Base-by-base conservation (phyloP, 1,139 yeast genomes). In the Pichia cactophila region DNA sequence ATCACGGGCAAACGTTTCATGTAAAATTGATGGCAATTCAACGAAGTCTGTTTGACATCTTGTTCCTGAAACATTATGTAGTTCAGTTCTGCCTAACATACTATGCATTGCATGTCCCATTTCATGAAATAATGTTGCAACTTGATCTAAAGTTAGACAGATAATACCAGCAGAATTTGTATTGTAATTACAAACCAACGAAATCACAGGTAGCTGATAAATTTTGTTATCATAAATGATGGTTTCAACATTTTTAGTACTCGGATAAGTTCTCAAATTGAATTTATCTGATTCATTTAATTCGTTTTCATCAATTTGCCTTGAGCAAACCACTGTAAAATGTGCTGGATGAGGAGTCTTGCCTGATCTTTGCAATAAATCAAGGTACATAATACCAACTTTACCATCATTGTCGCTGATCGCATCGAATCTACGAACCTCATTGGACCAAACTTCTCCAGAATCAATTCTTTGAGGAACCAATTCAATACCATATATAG, bases 41-140 rank as follows among this genome's bases (percentile, higher is more conserved):
- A 94, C 98, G 69, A 92, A 92, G 65, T 92, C 98, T 0, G 98
- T 88, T 8, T 89, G 86, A 62, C 97, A 92, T 53, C 99, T 74
- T 0, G 98, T 92, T 2, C 99, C 98, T 26, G 95, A 83, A 16
- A 92, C 83, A 62, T 90, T 94, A 63, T 94, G 98, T 46, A 92
- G 70, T 44, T 82, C 76, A 0, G 98, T 92, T 54, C 92, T 75
- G 0, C 97, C 98, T 31, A 92, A 71, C 97, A 92, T 90, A 7
- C 97, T 88, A 65, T 92, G 98, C 81, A 92, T 86, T 2, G 98
- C 98, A 68, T 92, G 99, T 1, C 99, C 99, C 96, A 92, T 89
- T 67, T 92, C 99, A 67, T 92, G 99, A 70, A 94, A 92, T 35
- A 92, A 69, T 0, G 98, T 92, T 61, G 90, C 96, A 5, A 92